Evolutionary conservation across 139 green algal species (phyloP).

Genomic region (Desmodesmus armatus): DNA sequence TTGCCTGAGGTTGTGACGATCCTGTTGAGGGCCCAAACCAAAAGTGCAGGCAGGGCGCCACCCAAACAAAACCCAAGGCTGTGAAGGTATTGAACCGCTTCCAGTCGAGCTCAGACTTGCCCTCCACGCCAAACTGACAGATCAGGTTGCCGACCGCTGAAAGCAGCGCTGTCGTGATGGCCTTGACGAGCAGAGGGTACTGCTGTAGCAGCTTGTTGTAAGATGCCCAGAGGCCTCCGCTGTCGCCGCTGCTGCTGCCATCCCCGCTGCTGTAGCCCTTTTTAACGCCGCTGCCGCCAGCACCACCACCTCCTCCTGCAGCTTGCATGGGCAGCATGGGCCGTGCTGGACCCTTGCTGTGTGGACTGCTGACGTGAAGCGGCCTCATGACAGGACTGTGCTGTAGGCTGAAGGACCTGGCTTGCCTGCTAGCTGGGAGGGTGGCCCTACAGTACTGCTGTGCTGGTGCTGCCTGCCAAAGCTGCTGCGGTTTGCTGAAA

Average conservation of each 20-base stretch:
- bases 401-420: too few species aligned
- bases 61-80: conserved; percentile 71
- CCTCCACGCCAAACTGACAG: conserved; percentile 81
- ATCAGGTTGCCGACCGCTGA: conserved; percentile 89
- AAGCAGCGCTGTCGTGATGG: conserved; percentile 83
- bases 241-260: not conserved
- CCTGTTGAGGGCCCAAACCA: conserved; percentile 86
- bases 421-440: too few species aligned
- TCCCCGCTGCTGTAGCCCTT: conserved; percentile 32
- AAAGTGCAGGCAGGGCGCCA: conserved; percentile 85
- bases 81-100: conserved; percentile 82
- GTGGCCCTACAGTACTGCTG: too few species aligned
- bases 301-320: not conserved
- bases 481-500: too few species aligned
- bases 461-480: too few species aligned
- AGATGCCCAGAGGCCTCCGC: not conserved
- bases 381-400: too few species aligned
- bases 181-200: conserved; percentile 79
- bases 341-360: not conserved
- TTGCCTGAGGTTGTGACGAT: conserved; percentile 69
- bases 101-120: conserved; percentile 45
- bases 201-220: conserved; percentile 27
- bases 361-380: not conserved
- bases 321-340: not conserved
- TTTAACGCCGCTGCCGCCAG: not conserved